Percentiles rank a stretch among this genome's conserved stretches.
Evolutionary conservation across 2,329 filamentous ascomycete species (phyloP).

Genomic region (Phyllosticta ampelicida): DNA sequence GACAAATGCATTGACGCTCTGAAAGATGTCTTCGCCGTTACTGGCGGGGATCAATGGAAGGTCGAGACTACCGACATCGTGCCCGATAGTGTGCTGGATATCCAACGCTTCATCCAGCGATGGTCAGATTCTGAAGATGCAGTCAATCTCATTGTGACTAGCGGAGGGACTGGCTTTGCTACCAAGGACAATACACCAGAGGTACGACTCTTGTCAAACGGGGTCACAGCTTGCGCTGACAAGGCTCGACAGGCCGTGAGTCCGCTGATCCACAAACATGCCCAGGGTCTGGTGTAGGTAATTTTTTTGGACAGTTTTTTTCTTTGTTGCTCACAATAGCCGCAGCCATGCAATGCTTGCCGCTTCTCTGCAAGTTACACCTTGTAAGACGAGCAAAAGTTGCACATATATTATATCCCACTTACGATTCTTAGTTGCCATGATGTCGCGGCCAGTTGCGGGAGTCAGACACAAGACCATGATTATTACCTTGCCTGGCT

Average conservation of each 20-base stretch:
- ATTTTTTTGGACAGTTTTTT: not conserved
- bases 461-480: conserved; percentile 73
- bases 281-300: conserved; percentile 68
- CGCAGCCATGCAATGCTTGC: conserved; percentile 80
- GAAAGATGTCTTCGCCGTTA: conserved; percentile 54
- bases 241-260: conserved; percentile 53
- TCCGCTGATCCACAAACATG: conserved; percentile 70
- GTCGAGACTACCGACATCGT: conserved; percentile 64
- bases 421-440: conserved; percentile 59
- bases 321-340: not conserved
- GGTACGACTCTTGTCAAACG: conserved; percentile 36
- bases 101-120: conserved; percentile 58
- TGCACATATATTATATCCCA: not conserved
- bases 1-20: conserved; percentile 63
- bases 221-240: conserved; percentile 11
- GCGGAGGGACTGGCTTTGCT: conserved; percentile 89
- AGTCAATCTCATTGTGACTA: conserved; percentile 72
- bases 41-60: conserved; percentile 62
- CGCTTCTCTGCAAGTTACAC: conserved; percentile 72
- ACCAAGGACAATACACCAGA: conserved; percentile 79
- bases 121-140: conserved; percentile 59
- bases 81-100: conserved; percentile 60
- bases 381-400: conserved; percentile 51
- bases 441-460: conserved; percentile 92
- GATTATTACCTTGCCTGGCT: conserved; percentile 83